These are phyloP conservation scores for Lentinula boryana DNA, from an alignment of 768 basidiomycete species.

Conservation along the genomic window DNA sequence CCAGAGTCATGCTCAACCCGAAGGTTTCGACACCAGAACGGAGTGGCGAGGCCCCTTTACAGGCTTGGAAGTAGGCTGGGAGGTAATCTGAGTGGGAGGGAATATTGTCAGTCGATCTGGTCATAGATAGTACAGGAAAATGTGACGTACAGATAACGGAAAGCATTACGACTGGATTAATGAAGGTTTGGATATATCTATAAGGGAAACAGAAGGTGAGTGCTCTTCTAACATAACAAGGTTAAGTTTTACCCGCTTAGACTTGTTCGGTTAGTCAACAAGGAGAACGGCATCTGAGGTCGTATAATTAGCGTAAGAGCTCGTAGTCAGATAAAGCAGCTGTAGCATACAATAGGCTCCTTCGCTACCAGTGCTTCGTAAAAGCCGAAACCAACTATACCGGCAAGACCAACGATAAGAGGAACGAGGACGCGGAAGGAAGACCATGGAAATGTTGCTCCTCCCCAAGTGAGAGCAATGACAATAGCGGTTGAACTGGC, in stretches of 20 bases:
- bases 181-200: background rate
- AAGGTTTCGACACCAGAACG: conserved; percentile 9
- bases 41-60: conserved; percentile 26
- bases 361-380: background rate
- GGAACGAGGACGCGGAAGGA: conserved; percentile 21
- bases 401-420: background rate
- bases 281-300: background rate
- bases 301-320: background rate
- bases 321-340: no score
- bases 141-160: conserved; percentile 8
- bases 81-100: background rate
- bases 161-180: background rate
- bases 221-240: no score
- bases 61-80: conserved; percentile 36
- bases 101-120: background rate
- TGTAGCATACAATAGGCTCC: background rate
- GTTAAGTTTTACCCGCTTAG: background rate
- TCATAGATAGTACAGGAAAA: conserved; percentile 22
- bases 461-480: conserved; percentile 36
- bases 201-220: background rate
- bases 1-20: conserved; percentile 11
- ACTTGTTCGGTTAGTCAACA: background rate
- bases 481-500: conserved; percentile 19
- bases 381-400: background rate
- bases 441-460: conserved; percentile 33